Percentiles rank a stretch among this genome's conserved stretches.
Conservation (phyloP, 768 basidiomycete species). For the Pleurotus pulmonarius region DNA sequence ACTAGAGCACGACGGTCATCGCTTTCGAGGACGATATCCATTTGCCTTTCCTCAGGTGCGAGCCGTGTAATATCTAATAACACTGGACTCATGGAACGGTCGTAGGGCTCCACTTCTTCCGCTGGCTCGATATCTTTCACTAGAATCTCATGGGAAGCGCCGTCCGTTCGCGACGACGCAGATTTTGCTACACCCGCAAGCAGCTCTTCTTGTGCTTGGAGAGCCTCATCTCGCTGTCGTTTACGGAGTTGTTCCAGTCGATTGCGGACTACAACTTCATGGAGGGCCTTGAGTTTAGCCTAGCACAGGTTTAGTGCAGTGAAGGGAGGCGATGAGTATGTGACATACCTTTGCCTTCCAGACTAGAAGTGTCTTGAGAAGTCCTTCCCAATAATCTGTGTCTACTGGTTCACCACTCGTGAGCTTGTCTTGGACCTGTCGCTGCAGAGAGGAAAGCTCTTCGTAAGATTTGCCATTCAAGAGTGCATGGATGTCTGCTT, state of each 20-base stretch:
- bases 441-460: slow-evolving; percentile 78
- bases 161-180: slow-evolving; percentile 37
- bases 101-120: slow-evolving; percentile 79
- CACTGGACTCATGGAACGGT: slow-evolving; percentile 83
- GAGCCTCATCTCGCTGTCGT: slow-evolving; percentile 91
- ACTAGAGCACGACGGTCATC: slow-evolving; percentile 69
- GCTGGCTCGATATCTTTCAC: slow-evolving; percentile 28
- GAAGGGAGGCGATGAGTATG: neutral
- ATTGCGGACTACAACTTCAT: slow-evolving; percentile 96
- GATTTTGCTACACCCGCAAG: slow-evolving; percentile 72
- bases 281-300: slow-evolving; percentile 89
- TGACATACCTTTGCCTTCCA: slow-evolving; percentile 88
- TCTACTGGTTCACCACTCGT: slow-evolving; percentile 92
- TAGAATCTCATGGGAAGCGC: slow-evolving; percentile 11
- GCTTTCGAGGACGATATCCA: slow-evolving; percentile 69
- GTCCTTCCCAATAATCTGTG: slow-evolving; percentile 95
- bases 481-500: slow-evolving; percentile 76
- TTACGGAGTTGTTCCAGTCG: slow-evolving; percentile 94
- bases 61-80: slow-evolving; percentile 70
- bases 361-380: slow-evolving; percentile 88
- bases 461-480: slow-evolving; percentile 85
- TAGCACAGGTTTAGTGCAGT: slow-evolving; percentile 24
- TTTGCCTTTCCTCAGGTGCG: slow-evolving; percentile 72
- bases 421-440: slow-evolving; percentile 84
- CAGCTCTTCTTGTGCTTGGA: slow-evolving; percentile 89